Evolutionary conservation across 352 stramenopile genomes (phyloP).

Genomic region (Phytophthora agathidicida): DNA sequence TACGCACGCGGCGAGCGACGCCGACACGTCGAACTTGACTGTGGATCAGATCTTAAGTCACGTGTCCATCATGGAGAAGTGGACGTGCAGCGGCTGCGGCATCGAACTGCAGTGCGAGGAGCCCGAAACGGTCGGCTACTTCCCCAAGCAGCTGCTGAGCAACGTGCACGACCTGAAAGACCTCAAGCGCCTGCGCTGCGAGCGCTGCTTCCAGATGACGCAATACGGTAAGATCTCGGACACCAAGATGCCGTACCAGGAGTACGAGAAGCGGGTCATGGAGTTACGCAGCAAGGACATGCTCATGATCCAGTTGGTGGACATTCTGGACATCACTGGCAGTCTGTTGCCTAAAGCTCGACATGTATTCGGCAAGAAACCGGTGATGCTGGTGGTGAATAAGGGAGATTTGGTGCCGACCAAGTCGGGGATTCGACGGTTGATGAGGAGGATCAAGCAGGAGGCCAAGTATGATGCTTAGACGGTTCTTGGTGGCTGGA

Average conservation of each 20-base stretch:
- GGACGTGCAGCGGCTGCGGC: constrained; percentile 82
- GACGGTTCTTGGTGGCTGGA: neutral
- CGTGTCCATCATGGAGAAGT: constrained; percentile 84
- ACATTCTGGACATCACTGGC: constrained; percentile 92
- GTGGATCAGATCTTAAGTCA: constrained; percentile 73
- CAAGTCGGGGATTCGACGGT: constrained; percentile 79
- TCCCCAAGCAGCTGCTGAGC: constrained; percentile 66
- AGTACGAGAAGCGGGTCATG: constrained; percentile 90
- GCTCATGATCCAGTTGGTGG: constrained; percentile 92
- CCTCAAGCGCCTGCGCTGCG: constrained; percentile 81
- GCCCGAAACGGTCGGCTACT: constrained; percentile 65
- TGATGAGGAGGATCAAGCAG: constrained; percentile 82
- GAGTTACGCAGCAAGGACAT: constrained; percentile 86
- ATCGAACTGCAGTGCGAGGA: constrained; percentile 82
- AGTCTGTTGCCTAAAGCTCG: constrained; percentile 87
- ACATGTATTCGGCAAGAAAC: constrained; percentile 90
- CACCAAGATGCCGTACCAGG: constrained; percentile 80
- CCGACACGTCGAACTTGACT: constrained; percentile 26
- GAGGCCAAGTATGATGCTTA: constrained; percentile 60
- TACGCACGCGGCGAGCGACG: neutral
- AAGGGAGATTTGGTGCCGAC: constrained; percentile 90
- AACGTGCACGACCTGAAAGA: constrained; percentile 72
- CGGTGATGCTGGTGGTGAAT: constrained; percentile 91
- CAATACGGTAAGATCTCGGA: constrained; percentile 89
- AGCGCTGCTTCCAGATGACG: constrained; percentile 89